phyloP scores from a whole-genome alignment of 108 stramenopile species.

The Cyclotella sp. region DNA sequence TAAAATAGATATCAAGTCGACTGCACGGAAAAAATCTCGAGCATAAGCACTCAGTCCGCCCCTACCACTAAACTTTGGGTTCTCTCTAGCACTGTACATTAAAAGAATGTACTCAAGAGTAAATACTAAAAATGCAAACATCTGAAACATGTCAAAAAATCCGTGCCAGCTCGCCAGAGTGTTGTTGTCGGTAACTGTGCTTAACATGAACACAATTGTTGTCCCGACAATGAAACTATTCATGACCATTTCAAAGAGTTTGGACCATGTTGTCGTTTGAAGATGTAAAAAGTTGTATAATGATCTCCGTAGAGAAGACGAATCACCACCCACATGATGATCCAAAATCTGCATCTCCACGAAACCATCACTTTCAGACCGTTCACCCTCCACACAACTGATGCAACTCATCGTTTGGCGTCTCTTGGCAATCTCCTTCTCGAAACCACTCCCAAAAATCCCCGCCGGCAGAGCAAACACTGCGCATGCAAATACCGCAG shows the following conservation, averaged over 20 bases:
- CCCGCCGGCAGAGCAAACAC: slow-evolving; percentile 92
- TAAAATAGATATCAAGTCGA: slow-evolving; percentile 79
- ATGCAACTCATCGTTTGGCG: slow-evolving; percentile 12
- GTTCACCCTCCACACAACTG: slow-evolving; percentile 15
- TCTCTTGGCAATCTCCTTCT: slow-evolving; percentile 71
- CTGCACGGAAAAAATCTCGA: slow-evolving; percentile 66
- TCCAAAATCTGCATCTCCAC: slow-evolving; percentile 16
- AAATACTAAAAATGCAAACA: slow-evolving; percentile 69
- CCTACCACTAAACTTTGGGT: slow-evolving; percentile 63
- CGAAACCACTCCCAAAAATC: slow-evolving; percentile 90
- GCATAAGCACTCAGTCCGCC: slow-evolving; percentile 44
- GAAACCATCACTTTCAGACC: background rate
- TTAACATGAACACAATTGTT: slow-evolving; percentile 75
- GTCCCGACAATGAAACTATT: slow-evolving; percentile 68
- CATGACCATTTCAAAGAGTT: slow-evolving; percentile 59
- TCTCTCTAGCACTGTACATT: slow-evolving; percentile 57
- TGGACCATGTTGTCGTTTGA: slow-evolving; percentile 37
- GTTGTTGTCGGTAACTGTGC: slow-evolving; percentile 43
- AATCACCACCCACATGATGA: slow-evolving; percentile 40
- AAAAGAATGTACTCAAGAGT: slow-evolving; percentile 72
- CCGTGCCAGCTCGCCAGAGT: slow-evolving; percentile 32
- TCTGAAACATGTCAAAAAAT: slow-evolving; percentile 64
- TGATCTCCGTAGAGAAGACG: slow-evolving; percentile 44
- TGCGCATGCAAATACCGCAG: slow-evolving; percentile 89
- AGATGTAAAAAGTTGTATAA: slow-evolving; percentile 75